Percentiles rank a stretch among this genome's conserved stretches.
Evolutionary conservation across 805 yeast genomes (phyloP).

Genomic region (Starmerella khaoyaiensis): DNA sequence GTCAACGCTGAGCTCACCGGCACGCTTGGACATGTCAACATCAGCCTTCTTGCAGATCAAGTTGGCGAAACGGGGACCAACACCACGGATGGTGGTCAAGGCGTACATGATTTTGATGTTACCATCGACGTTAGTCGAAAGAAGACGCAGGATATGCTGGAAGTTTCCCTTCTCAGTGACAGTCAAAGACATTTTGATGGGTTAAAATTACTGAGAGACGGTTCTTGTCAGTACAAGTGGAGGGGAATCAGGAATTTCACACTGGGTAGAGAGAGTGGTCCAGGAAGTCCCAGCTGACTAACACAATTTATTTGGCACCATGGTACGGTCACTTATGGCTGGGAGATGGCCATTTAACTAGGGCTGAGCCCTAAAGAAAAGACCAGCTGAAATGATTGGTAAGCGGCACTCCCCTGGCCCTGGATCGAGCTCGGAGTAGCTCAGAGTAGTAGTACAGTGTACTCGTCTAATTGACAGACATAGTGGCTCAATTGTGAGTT

Average conservation of each 20-base stretch:
- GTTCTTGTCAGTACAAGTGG: no score
- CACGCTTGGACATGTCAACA: slow-evolving; percentile 95
- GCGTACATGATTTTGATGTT: slow-evolving; percentile 99
- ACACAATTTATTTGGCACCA: neutral
- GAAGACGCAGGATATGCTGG: slow-evolving; percentile 99
- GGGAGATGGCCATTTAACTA: neutral
- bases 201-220: neutral
- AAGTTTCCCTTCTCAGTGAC: slow-evolving; percentile 98
- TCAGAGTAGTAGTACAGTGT: no score
- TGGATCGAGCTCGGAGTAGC: neutral
- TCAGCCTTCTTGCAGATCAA: slow-evolving; percentile 99
- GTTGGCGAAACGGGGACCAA: slow-evolving; percentile 99
- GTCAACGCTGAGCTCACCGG: slow-evolving; percentile 99
- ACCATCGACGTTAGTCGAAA: slow-evolving; percentile 99
- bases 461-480: no score
- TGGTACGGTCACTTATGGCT: neutral
- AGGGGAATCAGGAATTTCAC: no score
- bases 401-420: neutral
- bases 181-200: slow-evolving; percentile 68
- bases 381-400: no score
- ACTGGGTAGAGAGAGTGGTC: slow-evolving; percentile 3
- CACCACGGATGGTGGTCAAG: slow-evolving; percentile 99
- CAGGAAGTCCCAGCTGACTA: slow-evolving; percentile 1
- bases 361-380: slow-evolving; percentile 6
- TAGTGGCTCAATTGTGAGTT: no score